These are phyloP conservation scores for Ophiocordyceps camponoti-leonardi DNA, from an alignment of 2,329 filamentous ascomycete species.

Conservation along the genomic window DNA sequence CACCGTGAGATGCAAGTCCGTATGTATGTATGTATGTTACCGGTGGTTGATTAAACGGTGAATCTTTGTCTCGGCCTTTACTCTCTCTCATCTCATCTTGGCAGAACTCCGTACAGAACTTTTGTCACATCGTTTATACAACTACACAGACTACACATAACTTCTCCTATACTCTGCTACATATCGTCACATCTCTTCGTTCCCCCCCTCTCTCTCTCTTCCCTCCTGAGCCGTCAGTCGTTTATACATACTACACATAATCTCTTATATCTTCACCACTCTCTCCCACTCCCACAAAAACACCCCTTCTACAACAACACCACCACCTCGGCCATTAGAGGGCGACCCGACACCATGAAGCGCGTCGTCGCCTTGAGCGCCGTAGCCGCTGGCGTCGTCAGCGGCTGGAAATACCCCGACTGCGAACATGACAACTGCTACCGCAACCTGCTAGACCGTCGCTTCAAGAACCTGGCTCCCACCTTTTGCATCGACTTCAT, in stretches of 20 bases:
- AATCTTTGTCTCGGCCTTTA: neutral
- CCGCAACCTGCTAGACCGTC: conserved; percentile 15
- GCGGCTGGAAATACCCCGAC: conserved; percentile 11
- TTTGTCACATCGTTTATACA: too few relatives aligned
- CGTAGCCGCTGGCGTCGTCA: conserved; percentile 12
- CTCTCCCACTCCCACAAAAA: neutral
- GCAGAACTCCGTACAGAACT: neutral
- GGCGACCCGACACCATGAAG: conserved; percentile 15
- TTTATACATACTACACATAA: neutral
- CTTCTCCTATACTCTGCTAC: too few relatives aligned
- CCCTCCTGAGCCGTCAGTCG: neutral
- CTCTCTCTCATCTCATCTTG: neutral
- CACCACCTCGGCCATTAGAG: neutral
- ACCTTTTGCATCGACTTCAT: conserved; percentile 17
- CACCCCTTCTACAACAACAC: neutral
- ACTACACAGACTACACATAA: neutral
- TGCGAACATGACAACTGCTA: conserved; percentile 18
- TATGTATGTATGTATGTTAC: too few relatives aligned
- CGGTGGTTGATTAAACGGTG: neutral
- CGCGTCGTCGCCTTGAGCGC: conserved; percentile 12
- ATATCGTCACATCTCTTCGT: too few relatives aligned
- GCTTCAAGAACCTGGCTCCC: conserved; percentile 12
- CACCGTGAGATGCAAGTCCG: neutral
- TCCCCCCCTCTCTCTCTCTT: neutral
- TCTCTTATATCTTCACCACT: neutral